Conservation (phyloP, 1,284 basidiomycete species). For the Sporisorium iseilematis-ciliati region DNA sequence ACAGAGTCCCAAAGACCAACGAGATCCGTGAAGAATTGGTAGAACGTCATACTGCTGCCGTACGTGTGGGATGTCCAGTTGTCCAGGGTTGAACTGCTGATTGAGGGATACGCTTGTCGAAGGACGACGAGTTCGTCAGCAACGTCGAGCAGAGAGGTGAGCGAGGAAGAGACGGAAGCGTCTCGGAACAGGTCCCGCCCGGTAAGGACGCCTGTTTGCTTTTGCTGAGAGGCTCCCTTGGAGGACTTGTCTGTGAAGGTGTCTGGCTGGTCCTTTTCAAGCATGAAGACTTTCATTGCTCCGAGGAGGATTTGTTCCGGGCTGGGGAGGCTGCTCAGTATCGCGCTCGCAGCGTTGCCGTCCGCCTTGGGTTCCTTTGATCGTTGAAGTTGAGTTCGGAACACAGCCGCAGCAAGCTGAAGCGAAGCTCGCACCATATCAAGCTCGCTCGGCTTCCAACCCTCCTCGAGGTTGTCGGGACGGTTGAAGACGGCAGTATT, state of each 20-base stretch:
- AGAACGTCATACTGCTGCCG: constrained; percentile 75
- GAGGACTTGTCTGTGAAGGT: constrained; percentile 28
- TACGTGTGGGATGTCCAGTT: constrained; percentile 30
- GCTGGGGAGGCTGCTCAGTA: constrained; percentile 33
- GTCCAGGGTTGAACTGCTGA: constrained; percentile 71
- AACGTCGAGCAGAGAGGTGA: constrained; percentile 71
- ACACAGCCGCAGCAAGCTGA: constrained; percentile 73
- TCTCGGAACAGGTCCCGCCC: constrained; percentile 80
- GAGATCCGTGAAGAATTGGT: constrained; percentile 93
- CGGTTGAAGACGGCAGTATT: constrained; percentile 70
- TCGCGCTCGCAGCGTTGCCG: constrained; percentile 2
- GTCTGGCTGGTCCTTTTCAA: constrained; percentile 72
- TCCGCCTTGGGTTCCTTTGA: not conserved
- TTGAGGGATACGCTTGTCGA: constrained; percentile 48
- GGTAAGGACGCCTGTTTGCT: constrained; percentile 46
- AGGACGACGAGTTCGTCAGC: constrained; percentile 42
- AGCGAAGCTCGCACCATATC: constrained; percentile 81
- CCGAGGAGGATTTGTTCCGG: constrained; percentile 73
- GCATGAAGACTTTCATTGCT: constrained; percentile 94
- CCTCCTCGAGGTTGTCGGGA: constrained; percentile 79
- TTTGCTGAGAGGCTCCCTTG: constrained; percentile 22
- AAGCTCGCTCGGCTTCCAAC: constrained; percentile 84
- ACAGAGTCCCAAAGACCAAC: constrained; percentile 88
- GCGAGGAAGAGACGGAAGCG: constrained; percentile 74
- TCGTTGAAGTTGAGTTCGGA: constrained; percentile 22